Evolutionary conservation across 768 basidiomycete species (phyloP).

Genomic region (Suillus hirtellus): DNA sequence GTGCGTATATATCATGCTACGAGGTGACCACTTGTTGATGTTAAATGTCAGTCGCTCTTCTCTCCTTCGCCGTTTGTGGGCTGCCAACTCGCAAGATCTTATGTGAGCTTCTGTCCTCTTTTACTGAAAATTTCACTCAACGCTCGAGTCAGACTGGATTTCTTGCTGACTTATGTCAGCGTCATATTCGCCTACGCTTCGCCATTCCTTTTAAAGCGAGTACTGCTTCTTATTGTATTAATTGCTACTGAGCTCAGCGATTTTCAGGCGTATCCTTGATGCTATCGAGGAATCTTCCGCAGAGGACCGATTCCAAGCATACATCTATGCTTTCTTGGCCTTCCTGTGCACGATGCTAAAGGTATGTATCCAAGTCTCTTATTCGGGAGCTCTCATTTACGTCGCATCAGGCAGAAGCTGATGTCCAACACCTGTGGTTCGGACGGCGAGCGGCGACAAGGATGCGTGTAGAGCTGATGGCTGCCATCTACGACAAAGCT

Average conservation of each 20-base stretch:
- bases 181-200: conserved; percentile 77
- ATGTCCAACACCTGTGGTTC: conserved; percentile 78
- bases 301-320: conserved; percentile 59
- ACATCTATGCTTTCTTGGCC: conserved; percentile 76
- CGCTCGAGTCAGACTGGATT: conserved; percentile 52
- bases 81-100: conserved; percentile 48
- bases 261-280: conserved; percentile 57
- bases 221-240: neutral
- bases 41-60: conserved; percentile 23
- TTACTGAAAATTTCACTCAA: neutral
- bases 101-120: conserved; percentile 23
- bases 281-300: conserved; percentile 50
- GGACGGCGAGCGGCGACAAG: conserved; percentile 74
- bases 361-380: conserved; percentile 10
- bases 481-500: conserved; percentile 86
- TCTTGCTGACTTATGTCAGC: conserved; percentile 62
- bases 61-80: conserved; percentile 45
- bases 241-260: neutral
- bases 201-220: conserved; percentile 83
- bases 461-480: conserved; percentile 79
- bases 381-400: conserved; percentile 4
- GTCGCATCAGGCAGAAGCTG: conserved; percentile 51
- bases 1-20: conserved; percentile 12
- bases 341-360: conserved; percentile 53
- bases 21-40: neutral